Evolutionary conservation across 441 rosid genomes (phyloP).

Genomic region (Daphne laureola): DNA sequence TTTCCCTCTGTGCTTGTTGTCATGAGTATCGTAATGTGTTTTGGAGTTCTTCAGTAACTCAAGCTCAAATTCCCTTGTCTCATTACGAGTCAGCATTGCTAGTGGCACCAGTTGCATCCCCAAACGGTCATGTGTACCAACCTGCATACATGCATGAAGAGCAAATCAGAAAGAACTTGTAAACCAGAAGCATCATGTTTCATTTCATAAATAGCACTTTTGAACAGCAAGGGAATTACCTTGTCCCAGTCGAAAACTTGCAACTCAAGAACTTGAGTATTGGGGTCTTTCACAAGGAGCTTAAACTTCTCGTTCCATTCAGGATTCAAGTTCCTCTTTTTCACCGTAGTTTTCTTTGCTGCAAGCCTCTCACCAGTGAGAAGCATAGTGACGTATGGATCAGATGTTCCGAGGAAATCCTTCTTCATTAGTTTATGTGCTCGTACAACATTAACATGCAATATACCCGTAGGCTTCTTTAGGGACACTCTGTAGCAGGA

Average conservation of each 20-base stretch:
- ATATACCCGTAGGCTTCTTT: conserved; percentile 40
- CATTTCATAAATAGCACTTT: background rate
- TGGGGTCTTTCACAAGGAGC: conserved; percentile 34
- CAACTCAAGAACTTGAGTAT: conserved; percentile 35
- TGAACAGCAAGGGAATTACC: conserved; percentile 14
- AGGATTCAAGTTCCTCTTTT: conserved; percentile 40
- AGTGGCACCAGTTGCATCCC: conserved; percentile 41
- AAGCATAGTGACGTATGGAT: conserved; percentile 42
- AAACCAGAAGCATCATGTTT: background rate
- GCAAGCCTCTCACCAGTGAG: conserved; percentile 34
- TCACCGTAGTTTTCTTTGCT: conserved; percentile 32
- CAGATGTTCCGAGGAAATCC: conserved; percentile 42
- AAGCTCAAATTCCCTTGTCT: conserved; percentile 30
- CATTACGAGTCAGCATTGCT: conserved; percentile 22
- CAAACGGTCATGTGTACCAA: conserved; percentile 37
- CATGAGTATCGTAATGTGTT: conserved; percentile 22
- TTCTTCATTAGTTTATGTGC: conserved; percentile 36
- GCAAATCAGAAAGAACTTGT: background rate
- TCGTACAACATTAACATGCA: conserved; percentile 34
- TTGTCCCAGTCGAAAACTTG: conserved; percentile 46
- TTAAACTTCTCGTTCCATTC: conserved; percentile 48
- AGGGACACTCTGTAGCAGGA: conserved; percentile 18
- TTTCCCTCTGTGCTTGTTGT: conserved; percentile 34
- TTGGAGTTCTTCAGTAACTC: conserved; percentile 32
- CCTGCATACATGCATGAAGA: conserved; percentile 16